Conservation (phyloP, 352 stramenopile species). For the Phytophthora kernoviae region DNA sequence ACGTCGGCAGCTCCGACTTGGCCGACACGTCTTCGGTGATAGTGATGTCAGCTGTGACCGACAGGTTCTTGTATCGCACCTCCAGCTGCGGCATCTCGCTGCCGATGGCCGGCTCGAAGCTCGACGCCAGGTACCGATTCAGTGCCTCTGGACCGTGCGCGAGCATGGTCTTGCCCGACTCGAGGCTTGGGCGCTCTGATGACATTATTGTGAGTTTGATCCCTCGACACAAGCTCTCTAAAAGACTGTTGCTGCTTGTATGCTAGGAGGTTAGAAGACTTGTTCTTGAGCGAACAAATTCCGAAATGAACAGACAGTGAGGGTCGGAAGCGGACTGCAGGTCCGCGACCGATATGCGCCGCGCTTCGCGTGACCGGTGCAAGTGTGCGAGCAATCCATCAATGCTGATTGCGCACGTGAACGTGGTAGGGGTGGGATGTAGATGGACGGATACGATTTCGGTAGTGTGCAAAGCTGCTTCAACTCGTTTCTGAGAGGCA, state of each 20-base stretch:
- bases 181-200: neutral
- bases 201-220: neutral
- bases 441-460: neutral
- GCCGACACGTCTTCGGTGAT: slow-evolving; percentile 18
- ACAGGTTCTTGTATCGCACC: slow-evolving; percentile 41
- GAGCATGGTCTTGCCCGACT: slow-evolving; percentile 12
- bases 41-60: slow-evolving; percentile 37
- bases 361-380: neutral
- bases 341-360: neutral
- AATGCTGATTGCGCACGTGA: neutral
- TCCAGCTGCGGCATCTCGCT: slow-evolving; percentile 31
- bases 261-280: neutral
- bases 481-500: too few species aligned
- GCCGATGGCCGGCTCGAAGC: slow-evolving; percentile 24
- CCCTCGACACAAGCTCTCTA: neutral
- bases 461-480: neutral
- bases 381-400: neutral
- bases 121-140: slow-evolving; percentile 9
- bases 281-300: slow-evolving; percentile 1
- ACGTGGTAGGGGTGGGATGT: neutral
- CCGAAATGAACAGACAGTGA: neutral
- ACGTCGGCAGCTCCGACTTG: slow-evolving; percentile 35
- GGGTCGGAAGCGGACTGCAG: neutral
- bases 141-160: slow-evolving; percentile 6
- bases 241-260: neutral